phyloP scores from a whole-genome alignment of 2,329 filamentous ascomycete species.

The Aspergillus candidus region DNA sequence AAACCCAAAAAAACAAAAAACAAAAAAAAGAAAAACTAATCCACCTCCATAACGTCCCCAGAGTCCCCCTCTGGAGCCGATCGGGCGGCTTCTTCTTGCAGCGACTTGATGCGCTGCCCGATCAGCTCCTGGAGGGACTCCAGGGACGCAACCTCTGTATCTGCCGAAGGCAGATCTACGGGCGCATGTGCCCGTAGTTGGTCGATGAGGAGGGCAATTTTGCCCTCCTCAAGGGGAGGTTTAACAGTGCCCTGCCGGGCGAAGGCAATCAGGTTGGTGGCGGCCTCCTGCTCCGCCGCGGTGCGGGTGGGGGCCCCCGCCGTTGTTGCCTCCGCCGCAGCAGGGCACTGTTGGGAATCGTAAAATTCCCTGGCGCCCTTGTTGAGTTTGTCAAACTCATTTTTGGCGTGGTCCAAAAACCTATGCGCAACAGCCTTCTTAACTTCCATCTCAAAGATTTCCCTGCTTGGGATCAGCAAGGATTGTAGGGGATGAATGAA shows the following conservation, averaged over 20 bases:
- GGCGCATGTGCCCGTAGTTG: slow-evolving; percentile 25
- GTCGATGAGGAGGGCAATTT: slow-evolving; percentile 26
- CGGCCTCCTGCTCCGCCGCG: slow-evolving; percentile 27
- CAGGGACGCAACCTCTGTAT: slow-evolving; percentile 27
- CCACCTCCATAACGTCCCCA: not conserved
- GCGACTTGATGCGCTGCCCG: slow-evolving; percentile 22
- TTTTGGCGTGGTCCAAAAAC: slow-evolving; percentile 21
- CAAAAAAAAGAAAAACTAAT: slow-evolving; percentile 1
- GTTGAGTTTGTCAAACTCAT: slow-evolving; percentile 20
- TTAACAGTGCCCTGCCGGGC: slow-evolving; percentile 14
- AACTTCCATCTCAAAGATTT: slow-evolving; percentile 16
- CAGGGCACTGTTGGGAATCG: slow-evolving; percentile 17
- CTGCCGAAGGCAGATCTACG: slow-evolving; percentile 18
- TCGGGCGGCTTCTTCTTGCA: slow-evolving; percentile 8
- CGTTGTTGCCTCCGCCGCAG: slow-evolving; percentile 13
- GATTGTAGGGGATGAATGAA: not conserved
- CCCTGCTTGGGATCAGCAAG: slow-evolving; percentile 7
- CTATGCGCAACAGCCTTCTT: slow-evolving; percentile 15
- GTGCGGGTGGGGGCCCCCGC: slow-evolving; percentile 20
- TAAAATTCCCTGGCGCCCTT: slow-evolving; percentile 23
- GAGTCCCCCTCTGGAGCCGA: not conserved
- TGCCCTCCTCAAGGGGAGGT: slow-evolving; percentile 11
- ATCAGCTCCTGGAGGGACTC: slow-evolving; percentile 26
- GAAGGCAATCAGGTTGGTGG: slow-evolving; percentile 28
- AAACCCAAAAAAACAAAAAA: not conserved